Conservation (phyloP, 176 grass and related monocot species). For the Oryza rufipogon region DNA sequence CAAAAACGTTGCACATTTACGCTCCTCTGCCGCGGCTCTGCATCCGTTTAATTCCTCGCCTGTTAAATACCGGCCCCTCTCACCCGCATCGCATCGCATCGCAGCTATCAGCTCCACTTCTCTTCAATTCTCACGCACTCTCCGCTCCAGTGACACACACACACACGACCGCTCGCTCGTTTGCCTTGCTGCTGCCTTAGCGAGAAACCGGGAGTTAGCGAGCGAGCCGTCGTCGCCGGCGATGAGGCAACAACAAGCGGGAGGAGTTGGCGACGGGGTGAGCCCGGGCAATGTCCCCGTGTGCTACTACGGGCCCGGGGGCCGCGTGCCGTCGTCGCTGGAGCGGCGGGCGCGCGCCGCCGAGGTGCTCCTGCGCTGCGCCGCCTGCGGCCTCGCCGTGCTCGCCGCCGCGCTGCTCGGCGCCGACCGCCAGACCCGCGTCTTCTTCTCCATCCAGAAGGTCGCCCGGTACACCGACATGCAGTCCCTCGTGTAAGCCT, state of each 20-base stretch:
- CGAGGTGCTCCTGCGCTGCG: conserved; percentile 73
- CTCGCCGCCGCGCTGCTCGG: conserved; percentile 69
- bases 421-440: conserved; percentile 58
- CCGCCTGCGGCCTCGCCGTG: conserved; percentile 63
- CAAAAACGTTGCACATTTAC: conserved; percentile 45
- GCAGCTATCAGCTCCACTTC: not conserved
- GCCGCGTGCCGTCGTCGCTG: conserved; percentile 50
- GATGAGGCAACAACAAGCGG: conserved; percentile 46
- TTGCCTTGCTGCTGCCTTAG: not conserved
- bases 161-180: not conserved
- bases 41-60: not conserved
- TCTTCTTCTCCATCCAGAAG: conserved; percentile 79
- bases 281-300: conserved; percentile 75
- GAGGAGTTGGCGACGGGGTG: conserved; percentile 38
- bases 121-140: not conserved
- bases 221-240: not conserved
- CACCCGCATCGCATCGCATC: conserved; percentile 21
- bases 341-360: conserved; percentile 74
- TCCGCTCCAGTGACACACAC: not conserved
- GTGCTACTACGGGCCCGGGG: conserved; percentile 58
- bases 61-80: conserved; percentile 45
- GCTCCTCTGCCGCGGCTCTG: not conserved
- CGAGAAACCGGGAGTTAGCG: not conserved
- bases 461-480: conserved; percentile 78
- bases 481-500: conserved; percentile 83